Conservation (phyloP, 441 rosid genomes). For the Populus hybrid region DNA sequence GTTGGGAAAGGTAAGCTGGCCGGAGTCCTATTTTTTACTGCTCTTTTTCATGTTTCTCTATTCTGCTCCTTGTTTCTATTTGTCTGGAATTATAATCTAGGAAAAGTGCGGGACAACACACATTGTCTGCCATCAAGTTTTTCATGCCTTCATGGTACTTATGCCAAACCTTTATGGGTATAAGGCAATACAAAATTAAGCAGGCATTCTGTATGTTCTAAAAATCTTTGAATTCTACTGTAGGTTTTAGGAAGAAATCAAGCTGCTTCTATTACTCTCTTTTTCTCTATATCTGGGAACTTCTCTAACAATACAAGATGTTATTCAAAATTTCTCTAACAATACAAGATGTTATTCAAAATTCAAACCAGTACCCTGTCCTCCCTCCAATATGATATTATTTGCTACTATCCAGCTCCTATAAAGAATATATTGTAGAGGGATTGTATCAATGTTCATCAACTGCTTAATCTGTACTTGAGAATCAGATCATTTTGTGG, state of each 20-base stretch:
- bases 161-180: neutral
- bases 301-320: no score
- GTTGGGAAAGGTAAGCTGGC: conserved; percentile 79
- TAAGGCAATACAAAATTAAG: neutral
- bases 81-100: no score
- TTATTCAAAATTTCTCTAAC: no score
- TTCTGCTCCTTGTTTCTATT: neutral
- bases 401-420: neutral
- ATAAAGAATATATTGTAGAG: neutral
- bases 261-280: neutral
- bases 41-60: neutral
- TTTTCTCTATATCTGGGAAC: neutral
- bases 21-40: neutral
- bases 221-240: neutral
- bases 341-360: neutral
- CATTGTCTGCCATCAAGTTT: neutral
- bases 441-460: neutral
- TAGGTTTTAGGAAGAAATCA: neutral
- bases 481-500: neutral
- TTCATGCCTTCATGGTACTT: neutral
- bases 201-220: no score
- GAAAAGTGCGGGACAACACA: neutral
- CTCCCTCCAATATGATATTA: neutral
- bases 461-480: neutral
- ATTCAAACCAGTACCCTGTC: neutral